phyloP scores from a whole-genome alignment of 2,329 filamentous ascomycete species.

The Aureobasidium mangrovei region DNA sequence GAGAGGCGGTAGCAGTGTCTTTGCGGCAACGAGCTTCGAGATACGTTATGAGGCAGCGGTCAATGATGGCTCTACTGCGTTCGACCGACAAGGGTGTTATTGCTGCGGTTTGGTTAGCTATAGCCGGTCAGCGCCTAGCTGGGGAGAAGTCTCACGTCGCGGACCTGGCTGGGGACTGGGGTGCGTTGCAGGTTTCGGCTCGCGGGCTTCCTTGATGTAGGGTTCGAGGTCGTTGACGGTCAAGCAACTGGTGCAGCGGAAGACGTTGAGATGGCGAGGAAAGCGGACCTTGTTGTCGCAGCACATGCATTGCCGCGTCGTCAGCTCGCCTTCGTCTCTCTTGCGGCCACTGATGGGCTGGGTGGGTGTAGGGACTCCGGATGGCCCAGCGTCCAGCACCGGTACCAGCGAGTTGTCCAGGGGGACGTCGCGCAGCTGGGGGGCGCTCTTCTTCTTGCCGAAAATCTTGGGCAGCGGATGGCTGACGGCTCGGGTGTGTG shows the following conservation, averaged over 20 bases:
- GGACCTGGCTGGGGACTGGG: neutral
- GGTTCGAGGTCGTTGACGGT: constrained; percentile 68
- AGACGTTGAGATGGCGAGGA: constrained; percentile 63
- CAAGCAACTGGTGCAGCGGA: constrained; percentile 74
- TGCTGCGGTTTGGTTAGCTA: constrained; percentile 3
- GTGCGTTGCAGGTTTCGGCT: neutral
- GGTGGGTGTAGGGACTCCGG: constrained; percentile 16
- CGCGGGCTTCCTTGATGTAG: constrained; percentile 1
- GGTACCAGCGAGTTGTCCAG: constrained; percentile 36
- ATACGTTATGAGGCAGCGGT: constrained; percentile 45
- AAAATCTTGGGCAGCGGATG: constrained; percentile 71
- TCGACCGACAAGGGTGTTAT: constrained; percentile 48
- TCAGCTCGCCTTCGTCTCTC: constrained; percentile 45
- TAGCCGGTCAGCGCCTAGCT: neutral
- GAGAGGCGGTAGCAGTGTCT: neutral
- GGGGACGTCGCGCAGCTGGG: constrained; percentile 16
- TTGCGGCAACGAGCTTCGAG: constrained; percentile 27
- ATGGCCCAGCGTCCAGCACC: constrained; percentile 28
- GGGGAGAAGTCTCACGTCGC: neutral
- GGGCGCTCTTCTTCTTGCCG: constrained; percentile 44
- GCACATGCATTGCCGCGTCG: constrained; percentile 72
- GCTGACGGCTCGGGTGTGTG: constrained; percentile 38
- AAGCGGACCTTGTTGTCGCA: constrained; percentile 74
- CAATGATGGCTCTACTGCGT: constrained; percentile 50
- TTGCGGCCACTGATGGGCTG: constrained; percentile 25